Evolutionary conservation across 2,329 filamentous ascomycete genomes (phyloP), one percentile per base, ranked within the genome.

Genomic region (Aspergillus viridinutans): DNA sequence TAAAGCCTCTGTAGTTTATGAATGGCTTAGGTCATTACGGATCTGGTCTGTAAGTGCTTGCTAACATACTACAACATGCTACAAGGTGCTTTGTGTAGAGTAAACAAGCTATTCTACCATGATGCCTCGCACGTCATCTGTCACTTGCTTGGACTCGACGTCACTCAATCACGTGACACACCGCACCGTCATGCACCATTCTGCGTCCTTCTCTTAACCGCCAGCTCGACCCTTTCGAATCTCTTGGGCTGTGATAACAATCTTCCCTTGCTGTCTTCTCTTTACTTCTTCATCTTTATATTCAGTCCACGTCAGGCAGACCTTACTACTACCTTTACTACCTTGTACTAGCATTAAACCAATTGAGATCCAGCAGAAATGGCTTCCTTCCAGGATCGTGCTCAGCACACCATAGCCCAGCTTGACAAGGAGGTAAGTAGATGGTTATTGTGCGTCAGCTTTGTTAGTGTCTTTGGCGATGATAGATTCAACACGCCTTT

Each of bases 371-470:
- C 14, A 45, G 48, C 48, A 35, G 64, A 67, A 68, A 74, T 75
- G 72, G 72, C 72, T 60, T 68, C 81, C 71, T 81, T 85, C 76
- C 83, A 86, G 74, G 83, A 86, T 68, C 80, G 81, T 74, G 82
- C 82, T 67, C 82, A 85, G 76, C 80, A 86, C 73, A 80, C 84
- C 65, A 81, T 88, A 67, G 83, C 83, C 66, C 83, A 86, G 78
- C 83, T 88, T 71, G 85, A 88, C 79, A 87, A 87, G 77, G 83
- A 85, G 81, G 84, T 86, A 73, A 66, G 80, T 73, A 58, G 2
- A 26, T 63, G 59, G 58, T 63, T 58, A 57, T 64, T 59, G 60
- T 65, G 61, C 64, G 59, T 66, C 53, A 52, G 61, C 57, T 62
- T 61, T 49, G 58, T 50, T 63, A 58, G 61, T 60, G 61, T 58